Percentiles rank a stretch among this genome's conserved stretches.
These are phyloP conservation scores for Tetrahymena elliotti DNA, from an alignment of 73 alveolate genomes.

Conservation along the genomic window DNA sequence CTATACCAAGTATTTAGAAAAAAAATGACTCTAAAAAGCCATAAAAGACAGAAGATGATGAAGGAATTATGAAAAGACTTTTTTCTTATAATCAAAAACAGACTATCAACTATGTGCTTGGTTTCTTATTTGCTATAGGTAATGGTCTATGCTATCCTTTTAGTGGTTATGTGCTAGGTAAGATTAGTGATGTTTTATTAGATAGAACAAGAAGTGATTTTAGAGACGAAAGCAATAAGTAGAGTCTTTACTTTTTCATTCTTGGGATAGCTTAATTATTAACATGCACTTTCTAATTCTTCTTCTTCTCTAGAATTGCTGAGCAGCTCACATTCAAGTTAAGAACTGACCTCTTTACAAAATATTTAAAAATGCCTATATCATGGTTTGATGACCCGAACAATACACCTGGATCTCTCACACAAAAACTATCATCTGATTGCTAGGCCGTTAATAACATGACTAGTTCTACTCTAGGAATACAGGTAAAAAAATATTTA, in stretches of 20 bases:
- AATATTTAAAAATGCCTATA: slow-evolving; percentile 10
- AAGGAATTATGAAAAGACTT: not conserved
- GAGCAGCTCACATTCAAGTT: not conserved
- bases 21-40: not conserved
- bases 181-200: not conserved
- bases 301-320: not conserved
- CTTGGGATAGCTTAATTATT: not conserved
- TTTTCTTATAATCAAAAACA: not conserved
- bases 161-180: not conserved
- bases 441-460: not conserved
- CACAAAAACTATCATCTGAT: not conserved
- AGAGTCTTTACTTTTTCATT: not conserved
- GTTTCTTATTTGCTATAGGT: not conserved
- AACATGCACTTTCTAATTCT: not conserved
- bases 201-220: not conserved
- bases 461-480: not conserved
- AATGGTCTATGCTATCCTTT: not conserved
- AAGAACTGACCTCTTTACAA: not conserved
- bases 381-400: not conserved
- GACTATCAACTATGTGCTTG: not conserved
- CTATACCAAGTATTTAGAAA: not conserved
- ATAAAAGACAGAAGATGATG: not conserved
- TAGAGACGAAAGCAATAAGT: not conserved
- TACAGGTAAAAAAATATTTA: not conserved
- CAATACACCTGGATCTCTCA: not conserved